Evolutionary conservation across 805 yeast genomes (phyloP).

Genomic region (Nematodospora valgi): DNA sequence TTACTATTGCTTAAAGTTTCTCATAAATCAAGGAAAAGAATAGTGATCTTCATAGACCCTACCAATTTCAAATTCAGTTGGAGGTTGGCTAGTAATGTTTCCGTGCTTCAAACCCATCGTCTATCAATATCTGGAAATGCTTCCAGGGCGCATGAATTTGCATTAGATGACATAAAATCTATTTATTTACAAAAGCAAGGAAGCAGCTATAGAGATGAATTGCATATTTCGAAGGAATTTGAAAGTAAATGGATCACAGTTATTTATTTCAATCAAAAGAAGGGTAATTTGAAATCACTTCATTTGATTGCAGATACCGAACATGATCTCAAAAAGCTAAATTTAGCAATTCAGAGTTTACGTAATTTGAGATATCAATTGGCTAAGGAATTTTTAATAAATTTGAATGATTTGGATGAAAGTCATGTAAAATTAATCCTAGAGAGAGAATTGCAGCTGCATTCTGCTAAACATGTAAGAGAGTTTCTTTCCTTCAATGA

Average conservation of each 20-base stretch:
- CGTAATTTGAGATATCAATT: conserved; percentile 63
- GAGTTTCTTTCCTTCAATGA: conserved; percentile 57
- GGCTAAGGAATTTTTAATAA: conserved; percentile 50
- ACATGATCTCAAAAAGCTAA: conserved; percentile 55
- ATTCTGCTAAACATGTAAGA: conserved; percentile 15
- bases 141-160: conserved; percentile 29
- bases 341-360: conserved; percentile 55
- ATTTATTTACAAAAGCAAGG: conserved; percentile 69
- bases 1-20: conserved; percentile 66
- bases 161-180: conserved; percentile 62
- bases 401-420: conserved; percentile 34
- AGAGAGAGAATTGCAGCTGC: conserved; percentile 9
- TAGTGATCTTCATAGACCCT: conserved; percentile 54
- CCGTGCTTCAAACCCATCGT: not conserved
- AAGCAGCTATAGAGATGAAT: conserved; percentile 79
- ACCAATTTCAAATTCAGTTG: conserved; percentile 54
- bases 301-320: conserved; percentile 72
- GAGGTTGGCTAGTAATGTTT: conserved; percentile 33
- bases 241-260: conserved; percentile 77
- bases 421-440: conserved; percentile 21
- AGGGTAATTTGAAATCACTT: conserved; percentile 67
- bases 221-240: conserved; percentile 64
- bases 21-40: conserved; percentile 60
- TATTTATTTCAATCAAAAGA: conserved; percentile 59
- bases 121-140: conserved; percentile 5